phyloP scores from a whole-genome alignment of 371 early-diverging fungal genomes.

The Cokeromyces recurvatus region DNA sequence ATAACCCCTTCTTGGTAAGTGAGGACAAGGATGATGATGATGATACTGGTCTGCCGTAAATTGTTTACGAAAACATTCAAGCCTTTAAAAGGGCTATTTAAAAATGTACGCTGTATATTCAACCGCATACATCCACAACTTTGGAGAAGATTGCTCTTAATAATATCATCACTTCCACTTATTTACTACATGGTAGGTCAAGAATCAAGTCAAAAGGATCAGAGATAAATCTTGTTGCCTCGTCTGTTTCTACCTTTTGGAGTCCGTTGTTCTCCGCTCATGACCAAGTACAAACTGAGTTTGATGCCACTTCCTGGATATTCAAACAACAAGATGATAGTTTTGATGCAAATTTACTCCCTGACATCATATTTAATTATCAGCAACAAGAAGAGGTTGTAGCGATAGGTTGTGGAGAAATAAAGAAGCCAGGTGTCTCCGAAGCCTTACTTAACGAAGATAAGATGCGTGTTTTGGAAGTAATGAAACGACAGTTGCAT shows the following conservation, averaged over 20 bases:
- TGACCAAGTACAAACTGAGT: constrained; percentile 16
- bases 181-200: constrained; percentile 14
- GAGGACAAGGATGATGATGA: constrained; percentile 5
- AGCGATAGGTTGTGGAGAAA: constrained; percentile 13
- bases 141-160: constrained; percentile 11
- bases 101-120: constrained; percentile 9
- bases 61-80: constrained; percentile 5
- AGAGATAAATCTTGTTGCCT: constrained; percentile 6
- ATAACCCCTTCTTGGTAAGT: constrained; percentile 7
- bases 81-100: constrained; percentile 11
- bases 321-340: constrained; percentile 9
- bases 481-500: constrained; percentile 14
- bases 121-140: constrained; percentile 6
- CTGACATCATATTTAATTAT: constrained; percentile 13
- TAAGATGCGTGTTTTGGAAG: constrained; percentile 12
- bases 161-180: constrained; percentile 10
- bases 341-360: constrained; percentile 3
- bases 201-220: constrained; percentile 10
- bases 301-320: constrained; percentile 16
- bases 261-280: constrained; percentile 15
- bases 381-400: constrained; percentile 6
- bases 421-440: constrained; percentile 10
- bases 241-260: constrained; percentile 7
- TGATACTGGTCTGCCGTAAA: constrained; percentile 4
- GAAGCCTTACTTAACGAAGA: constrained; percentile 9